phyloP scores from a whole-genome alignment of 208 protist genomes.

The Leptomonas seymouri region DNA sequence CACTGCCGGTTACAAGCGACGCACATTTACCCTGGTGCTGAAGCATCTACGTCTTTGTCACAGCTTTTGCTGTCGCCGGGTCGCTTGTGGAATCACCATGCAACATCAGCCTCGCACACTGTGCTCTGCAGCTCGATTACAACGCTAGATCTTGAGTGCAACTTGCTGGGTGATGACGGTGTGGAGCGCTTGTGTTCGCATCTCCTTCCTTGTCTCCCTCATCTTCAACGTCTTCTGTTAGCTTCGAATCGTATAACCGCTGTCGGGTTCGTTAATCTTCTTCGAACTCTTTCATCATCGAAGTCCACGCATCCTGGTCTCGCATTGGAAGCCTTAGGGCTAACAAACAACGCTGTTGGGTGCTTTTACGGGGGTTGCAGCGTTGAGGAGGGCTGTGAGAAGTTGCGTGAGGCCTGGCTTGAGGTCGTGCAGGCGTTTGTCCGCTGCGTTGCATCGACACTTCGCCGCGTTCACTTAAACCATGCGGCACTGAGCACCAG shows the following conservation, averaged over 20 bases:
- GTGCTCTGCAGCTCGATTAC: constrained; percentile 8
- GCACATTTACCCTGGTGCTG: constrained; percentile 6
- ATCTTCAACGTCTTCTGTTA: constrained; percentile 33
- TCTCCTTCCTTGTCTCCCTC: constrained; percentile 14
- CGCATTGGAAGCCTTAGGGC: constrained; percentile 30
- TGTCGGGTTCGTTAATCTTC: constrained; percentile 9
- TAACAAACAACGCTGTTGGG: constrained; percentile 48
- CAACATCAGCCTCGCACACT: background rate
- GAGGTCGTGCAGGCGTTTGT: constrained; percentile 18
- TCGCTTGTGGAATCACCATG: constrained; percentile 5
- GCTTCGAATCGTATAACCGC: constrained; percentile 27
- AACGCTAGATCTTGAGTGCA: constrained; percentile 43
- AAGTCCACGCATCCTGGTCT: background rate
- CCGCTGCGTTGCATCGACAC: background rate
- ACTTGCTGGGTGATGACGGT: constrained; percentile 33
- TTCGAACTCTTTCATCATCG: background rate
- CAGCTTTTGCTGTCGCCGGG: constrained; percentile 7
- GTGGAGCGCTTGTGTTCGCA: constrained; percentile 16
- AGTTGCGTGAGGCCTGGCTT: background rate
- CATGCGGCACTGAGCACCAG: constrained; percentile 31
- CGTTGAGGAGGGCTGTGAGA: background rate
- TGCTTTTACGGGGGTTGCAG: background rate
- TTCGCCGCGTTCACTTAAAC: constrained; percentile 47
- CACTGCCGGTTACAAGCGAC: constrained; percentile 23
- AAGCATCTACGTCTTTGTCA: background rate